Percentiles rank a stretch among this genome's conserved stretches.
phyloP scores from a whole-genome alignment of 768 basidiomycete species.

The Podaxis sp. region DNA sequence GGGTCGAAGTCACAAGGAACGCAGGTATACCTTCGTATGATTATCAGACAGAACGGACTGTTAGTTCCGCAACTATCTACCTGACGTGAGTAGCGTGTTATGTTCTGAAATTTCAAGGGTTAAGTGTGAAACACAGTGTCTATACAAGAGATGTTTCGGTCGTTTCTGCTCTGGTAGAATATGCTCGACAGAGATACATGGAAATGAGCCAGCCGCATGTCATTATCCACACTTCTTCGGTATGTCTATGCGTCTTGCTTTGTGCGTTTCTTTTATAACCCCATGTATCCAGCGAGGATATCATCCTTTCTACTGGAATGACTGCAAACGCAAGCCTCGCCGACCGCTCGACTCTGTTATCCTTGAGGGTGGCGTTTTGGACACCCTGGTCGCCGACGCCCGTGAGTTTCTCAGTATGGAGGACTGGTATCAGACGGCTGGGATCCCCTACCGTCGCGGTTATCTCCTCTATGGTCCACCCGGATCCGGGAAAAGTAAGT shows the following conservation, averaged over 20 bases:
- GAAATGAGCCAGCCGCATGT: conserved; percentile 41
- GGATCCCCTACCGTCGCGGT: conserved; percentile 56
- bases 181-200: conserved; percentile 40
- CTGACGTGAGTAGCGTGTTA: conserved; percentile 33
- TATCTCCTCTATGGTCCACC: conserved; percentile 58
- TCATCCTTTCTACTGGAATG: conserved; percentile 39
- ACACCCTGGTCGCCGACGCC: conserved; percentile 47
- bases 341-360: conserved; percentile 52
- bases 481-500: conserved; percentile 57
- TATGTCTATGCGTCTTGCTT: conserved; percentile 19
- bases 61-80: conserved; percentile 22
- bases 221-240: conserved; percentile 37
- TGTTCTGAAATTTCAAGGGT: background rate
- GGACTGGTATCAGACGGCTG: conserved; percentile 53
- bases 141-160: conserved; percentile 44
- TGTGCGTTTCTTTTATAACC: conserved; percentile 1
- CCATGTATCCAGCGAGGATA: conserved; percentile 31
- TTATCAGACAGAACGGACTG: conserved; percentile 4
- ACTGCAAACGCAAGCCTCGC: conserved; percentile 45
- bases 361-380: conserved; percentile 44
- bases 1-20: conserved; percentile 35
- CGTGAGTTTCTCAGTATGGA: conserved; percentile 50
- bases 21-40: conserved; percentile 15
- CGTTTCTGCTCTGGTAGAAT: conserved; percentile 41
- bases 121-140: conserved; percentile 27